phyloP scores from a whole-genome alignment of 1,284 basidiomycete genomes.

The Cronartium quercuum region DNA sequence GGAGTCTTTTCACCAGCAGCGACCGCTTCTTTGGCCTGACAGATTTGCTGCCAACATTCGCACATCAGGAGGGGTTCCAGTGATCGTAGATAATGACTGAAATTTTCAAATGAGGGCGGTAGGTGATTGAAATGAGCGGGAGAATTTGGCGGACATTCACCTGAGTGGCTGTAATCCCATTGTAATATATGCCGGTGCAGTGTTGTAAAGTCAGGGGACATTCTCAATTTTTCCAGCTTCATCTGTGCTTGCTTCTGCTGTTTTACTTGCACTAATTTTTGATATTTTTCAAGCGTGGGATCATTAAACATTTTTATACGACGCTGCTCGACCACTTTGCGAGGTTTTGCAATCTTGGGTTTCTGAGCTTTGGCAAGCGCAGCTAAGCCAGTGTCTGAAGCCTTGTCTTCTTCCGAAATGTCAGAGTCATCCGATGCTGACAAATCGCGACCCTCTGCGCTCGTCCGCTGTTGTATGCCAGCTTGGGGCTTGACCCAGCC shows the following conservation, averaged over 20 bases:
- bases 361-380: slow-evolving; percentile 30
- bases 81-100: slow-evolving; percentile 64
- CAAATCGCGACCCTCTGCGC: background rate
- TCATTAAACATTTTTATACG: slow-evolving; percentile 37
- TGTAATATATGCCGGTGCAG: slow-evolving; percentile 75
- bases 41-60: slow-evolving; percentile 87
- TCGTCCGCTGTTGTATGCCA: background rate
- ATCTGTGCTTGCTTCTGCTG: slow-evolving; percentile 61
- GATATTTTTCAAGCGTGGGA: slow-evolving; percentile 22
- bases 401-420: slow-evolving; percentile 32
- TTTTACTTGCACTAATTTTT: slow-evolving; percentile 50
- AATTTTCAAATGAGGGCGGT: slow-evolving; percentile 62
- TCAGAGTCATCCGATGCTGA: slow-evolving; percentile 6
- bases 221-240: slow-evolving; percentile 58
- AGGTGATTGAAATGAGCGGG: slow-evolving; percentile 55
- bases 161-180: slow-evolving; percentile 74
- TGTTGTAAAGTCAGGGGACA: slow-evolving; percentile 72
- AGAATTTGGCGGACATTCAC: slow-evolving; percentile 55
- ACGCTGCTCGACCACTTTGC: slow-evolving; percentile 27
- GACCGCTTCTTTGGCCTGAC: slow-evolving; percentile 64
- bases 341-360: slow-evolving; percentile 21
- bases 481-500: background rate
- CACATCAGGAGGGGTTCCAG: slow-evolving; percentile 83
- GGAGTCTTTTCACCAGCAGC: slow-evolving; percentile 51
- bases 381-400: slow-evolving; percentile 14